Conservation (phyloP, 1,139 yeast genomes). For the Yamadazyma mexicana region DNA sequence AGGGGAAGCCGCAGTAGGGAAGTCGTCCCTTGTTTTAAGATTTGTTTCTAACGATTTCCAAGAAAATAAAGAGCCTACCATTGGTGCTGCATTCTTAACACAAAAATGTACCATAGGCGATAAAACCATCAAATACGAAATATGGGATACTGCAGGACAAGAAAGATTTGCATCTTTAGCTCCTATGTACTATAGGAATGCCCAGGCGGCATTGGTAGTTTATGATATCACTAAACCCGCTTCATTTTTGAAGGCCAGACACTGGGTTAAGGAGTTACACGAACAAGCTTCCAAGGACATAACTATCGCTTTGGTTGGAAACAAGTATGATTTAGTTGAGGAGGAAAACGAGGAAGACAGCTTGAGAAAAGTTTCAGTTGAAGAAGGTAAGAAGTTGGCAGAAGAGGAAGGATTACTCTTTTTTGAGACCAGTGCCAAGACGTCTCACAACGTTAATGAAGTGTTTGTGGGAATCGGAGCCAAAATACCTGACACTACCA, state of each 20-base stretch:
- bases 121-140: conserved; percentile 90
- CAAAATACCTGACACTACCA: conserved; percentile 58
- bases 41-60: conserved; percentile 96
- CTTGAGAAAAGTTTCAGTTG: conserved; percentile 77
- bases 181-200: conserved; percentile 97
- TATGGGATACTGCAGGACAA: conserved; percentile 99
- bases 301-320: conserved; percentile 91
- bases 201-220: conserved; percentile 97
- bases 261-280: conserved; percentile 96
- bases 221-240: conserved; percentile 97
- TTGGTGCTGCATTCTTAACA: conserved; percentile 96
- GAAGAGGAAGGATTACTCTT: conserved; percentile 77
- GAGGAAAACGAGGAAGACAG: conserved; percentile 24
- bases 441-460: conserved; percentile 78
- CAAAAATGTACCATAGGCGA: conserved; percentile 92
- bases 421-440: conserved; percentile 93
- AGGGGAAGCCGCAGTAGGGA: conserved; percentile 98
- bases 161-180: conserved; percentile 96
- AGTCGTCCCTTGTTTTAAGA: conserved; percentile 86
- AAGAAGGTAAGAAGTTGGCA: conserved; percentile 77
- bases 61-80: conserved; percentile 95
- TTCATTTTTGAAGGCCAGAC: conserved; percentile 97
- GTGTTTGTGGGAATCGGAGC: conserved; percentile 83
- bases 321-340: conserved; percentile 73
- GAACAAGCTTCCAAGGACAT: conserved; percentile 93